Base-by-base conservation (phyloP, 768 basidiomycete genomes). In the Boletus patriciae region DNA sequence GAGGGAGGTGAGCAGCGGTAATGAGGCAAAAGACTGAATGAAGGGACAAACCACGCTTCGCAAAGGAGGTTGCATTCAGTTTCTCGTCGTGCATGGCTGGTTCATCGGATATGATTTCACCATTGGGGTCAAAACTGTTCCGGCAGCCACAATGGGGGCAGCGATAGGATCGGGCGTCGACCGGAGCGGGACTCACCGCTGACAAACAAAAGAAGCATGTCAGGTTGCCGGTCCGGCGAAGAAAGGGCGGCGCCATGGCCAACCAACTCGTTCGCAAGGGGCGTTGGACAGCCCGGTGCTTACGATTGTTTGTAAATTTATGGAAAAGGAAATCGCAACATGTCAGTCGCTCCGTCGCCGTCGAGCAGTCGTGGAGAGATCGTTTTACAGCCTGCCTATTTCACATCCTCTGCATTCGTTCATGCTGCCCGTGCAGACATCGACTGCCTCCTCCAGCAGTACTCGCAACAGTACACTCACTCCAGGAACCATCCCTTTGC, bases 71-170 rank as follows among this genome's bases (percentile, higher is more conserved):
- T 3, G 75, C 67, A 67, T 94, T 96, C 60, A 95, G 63, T 2
- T 78, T 70, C 66, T 92, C 84, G 61, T 92, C 84, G 66, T 91
- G 85, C 91, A 94, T 94, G 1, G 92, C 91, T 18, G 92, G 90
- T 53, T 94, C 88, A 65, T 93, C 88, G 1, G 91, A 91, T 37
- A 87, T 63, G 60, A 95, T 92, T 61, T 92, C 83, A 37, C 92
- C 93, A 13, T 76, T 68, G 49, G 81, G 71, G 62, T 88, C 83
- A 66, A 82, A 90, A 45, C 84, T 81, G 70, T 93, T 94, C 83
- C 84, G 84, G 68, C 88, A 90, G 41, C 74, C 73, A 64, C 90
- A 92, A 11, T 80, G 72, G 13, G 83, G 73, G 60, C 90, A 92
- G 52, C 80, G 79, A 69, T 88, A 92, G 44, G 82, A 80, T 13